Evolutionary conservation across 176 grass and related monocot genomes (phyloP).

Genomic region (Zoysia pacifica): DNA sequence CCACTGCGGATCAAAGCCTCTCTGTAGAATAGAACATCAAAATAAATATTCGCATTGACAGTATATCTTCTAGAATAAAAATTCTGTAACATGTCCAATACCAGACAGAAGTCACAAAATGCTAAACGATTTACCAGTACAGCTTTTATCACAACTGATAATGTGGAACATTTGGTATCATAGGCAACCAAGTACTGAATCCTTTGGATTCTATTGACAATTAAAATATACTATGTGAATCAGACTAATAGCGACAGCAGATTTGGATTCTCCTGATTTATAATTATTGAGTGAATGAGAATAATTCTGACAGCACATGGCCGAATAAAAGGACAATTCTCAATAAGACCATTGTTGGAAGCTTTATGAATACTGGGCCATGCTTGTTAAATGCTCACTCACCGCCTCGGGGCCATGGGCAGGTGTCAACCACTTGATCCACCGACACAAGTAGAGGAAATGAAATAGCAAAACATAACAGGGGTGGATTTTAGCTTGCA

Average conservation of each 20-base stretch:
- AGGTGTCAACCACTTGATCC: conserved; percentile 47
- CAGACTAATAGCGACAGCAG: neutral
- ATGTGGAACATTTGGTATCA: conserved; percentile 21
- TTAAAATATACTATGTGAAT: neutral
- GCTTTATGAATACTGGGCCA: conserved; percentile 48
- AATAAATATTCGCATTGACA: conserved; percentile 25
- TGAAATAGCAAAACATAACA: neutral
- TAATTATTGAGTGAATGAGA: conserved; percentile 32
- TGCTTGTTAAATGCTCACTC: conserved; percentile 40
- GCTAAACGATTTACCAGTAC: neutral
- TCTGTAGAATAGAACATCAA: conserved; percentile 52
- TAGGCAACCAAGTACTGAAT: conserved; percentile 17
- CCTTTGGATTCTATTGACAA: conserved; percentile 46
- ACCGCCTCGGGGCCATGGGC: neutral
- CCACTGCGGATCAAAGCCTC: conserved; percentile 90
- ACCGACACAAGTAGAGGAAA: conserved; percentile 46
- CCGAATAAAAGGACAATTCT: conserved; percentile 49
- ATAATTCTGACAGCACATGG: conserved; percentile 36
- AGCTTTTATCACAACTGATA: conserved; percentile 15
- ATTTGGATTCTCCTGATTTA: neutral
- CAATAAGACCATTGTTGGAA: conserved; percentile 13
- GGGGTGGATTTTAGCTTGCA: conserved; percentile 26
- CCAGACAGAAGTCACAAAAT: conserved; percentile 7
- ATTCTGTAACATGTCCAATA: neutral
- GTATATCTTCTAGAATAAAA: neutral